These are phyloP conservation scores for Nemania sp. DNA, from an alignment of 2,329 filamentous ascomycete species.

Conservation along the genomic window DNA sequence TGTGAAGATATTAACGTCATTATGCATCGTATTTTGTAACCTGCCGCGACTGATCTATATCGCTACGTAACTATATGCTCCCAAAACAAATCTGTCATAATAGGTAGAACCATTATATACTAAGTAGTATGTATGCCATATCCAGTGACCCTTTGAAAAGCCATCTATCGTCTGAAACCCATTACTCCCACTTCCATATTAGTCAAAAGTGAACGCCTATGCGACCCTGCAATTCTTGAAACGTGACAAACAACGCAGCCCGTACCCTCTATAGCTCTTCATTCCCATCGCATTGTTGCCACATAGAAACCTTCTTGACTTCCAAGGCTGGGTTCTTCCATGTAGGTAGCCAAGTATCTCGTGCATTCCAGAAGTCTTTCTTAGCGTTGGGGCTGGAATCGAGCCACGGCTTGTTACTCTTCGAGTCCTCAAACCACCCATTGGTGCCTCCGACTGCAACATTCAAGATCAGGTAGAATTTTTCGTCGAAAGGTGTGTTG, in stretches of 20 bases:
- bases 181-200: constrained; percentile 17
- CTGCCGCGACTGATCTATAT: constrained; percentile 8
- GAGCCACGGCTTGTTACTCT: constrained; percentile 76
- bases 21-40: constrained; percentile 12
- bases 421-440: constrained; percentile 80
- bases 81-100: neutral
- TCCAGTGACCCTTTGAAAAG: constrained; percentile 12
- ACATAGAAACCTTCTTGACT: constrained; percentile 70
- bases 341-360: constrained; percentile 67
- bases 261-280: constrained; percentile 50
- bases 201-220: constrained; percentile 16
- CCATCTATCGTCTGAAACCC: constrained; percentile 22
- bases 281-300: constrained; percentile 68
- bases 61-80: constrained; percentile 4
- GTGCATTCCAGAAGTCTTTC: constrained; percentile 76
- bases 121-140: constrained; percentile 12
- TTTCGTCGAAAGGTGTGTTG: constrained; percentile 73
- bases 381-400: constrained; percentile 67
- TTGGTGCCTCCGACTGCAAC: constrained; percentile 77
- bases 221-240: neutral
- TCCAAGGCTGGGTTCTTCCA: constrained; percentile 72
- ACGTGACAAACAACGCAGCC: neutral
- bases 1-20: constrained; percentile 19
- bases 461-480: constrained; percentile 77
- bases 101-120: constrained; percentile 17